Conservation (phyloP, 257 asterid species). For the Thymus mandschuricus region DNA sequence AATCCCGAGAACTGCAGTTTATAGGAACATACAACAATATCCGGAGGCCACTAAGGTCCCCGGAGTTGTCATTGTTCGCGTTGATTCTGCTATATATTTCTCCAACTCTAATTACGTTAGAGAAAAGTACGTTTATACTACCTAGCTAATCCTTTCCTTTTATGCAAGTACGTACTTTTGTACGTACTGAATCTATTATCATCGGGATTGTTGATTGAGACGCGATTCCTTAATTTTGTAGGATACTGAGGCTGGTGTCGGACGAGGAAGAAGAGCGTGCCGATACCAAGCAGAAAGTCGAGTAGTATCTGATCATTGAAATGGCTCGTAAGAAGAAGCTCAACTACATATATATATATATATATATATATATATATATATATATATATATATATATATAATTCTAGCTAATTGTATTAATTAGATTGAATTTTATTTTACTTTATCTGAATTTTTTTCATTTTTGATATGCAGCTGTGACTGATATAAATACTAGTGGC, state of each 20-base stretch:
- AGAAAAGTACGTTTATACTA: not conserved
- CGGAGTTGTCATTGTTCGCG: not conserved
- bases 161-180: not conserved
- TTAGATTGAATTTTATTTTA: too few relatives aligned
- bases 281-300: constrained; percentile 41
- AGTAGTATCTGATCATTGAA: constrained; percentile 61
- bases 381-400: not conserved
- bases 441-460: not conserved
- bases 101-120: constrained; percentile 5
- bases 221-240: constrained; percentile 1
- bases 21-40: constrained; percentile 10
- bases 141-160: not conserved
- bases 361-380: too few relatives aligned
- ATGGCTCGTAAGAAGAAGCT: constrained; percentile 49
- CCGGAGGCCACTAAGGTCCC: constrained; percentile 4
- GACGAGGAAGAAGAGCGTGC: constrained; percentile 64
- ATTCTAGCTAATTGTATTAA: not conserved
- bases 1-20: not conserved
- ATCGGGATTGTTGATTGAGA: not conserved
- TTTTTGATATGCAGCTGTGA: constrained; percentile 62
- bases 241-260: constrained; percentile 62
- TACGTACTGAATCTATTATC: too few relatives aligned
- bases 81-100: constrained; percentile 4
- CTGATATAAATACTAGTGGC: constrained; percentile 89
- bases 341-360: too few relatives aligned